Base-by-base conservation (phyloP, 345 rosid genomes). In the Acer yangbiense region DNA sequence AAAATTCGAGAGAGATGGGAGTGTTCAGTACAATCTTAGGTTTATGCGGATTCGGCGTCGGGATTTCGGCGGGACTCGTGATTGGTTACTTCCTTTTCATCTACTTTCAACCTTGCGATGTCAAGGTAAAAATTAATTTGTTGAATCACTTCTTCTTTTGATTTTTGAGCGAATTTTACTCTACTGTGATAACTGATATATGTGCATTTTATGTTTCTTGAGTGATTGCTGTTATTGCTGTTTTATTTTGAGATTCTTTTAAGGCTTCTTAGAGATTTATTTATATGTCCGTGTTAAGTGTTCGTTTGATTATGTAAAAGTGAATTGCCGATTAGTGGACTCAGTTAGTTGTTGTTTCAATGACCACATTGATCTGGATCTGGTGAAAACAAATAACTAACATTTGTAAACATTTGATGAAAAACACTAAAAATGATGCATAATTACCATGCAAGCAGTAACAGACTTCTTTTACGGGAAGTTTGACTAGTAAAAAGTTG, bases 11-110 rank as follows among this genome's bases (percentile, higher is more conserved):
- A 9, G 54, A 62, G 69, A 95, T 96, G 98, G 98, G 99, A 0
- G 81, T 94, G 55, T 62, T 92, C 29, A 92, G 95, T 75, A 89
- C 93, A 3, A 32, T 92, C 11, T 75, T 89, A 52, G 98, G 99
- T 61, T 88, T 92, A 8, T 90, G 86, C 65, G 99, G 99, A 73
- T 94, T 96, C 68, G 97, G 98, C 39, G 84, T 94, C 63, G 99
- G 99, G 77, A 82, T 91, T 79, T 86, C 97, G 9, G 44, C 79
- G 50, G 99, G 99, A 32, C 90, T 96, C 25, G 88, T 84, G 32
- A 78, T 91, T 78, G 99, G 99, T 0, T 96, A 96, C 78, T 81
- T 43, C 71, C 80, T 96, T 3, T 96, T 92, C 91, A 91, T 94
- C 81, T 94, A 88, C 85, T 76, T 87, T 78, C 94, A 84, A 79